Base-by-base conservation (phyloP, 345 rosid genomes). In the Atalantia buxifolia region DNA sequence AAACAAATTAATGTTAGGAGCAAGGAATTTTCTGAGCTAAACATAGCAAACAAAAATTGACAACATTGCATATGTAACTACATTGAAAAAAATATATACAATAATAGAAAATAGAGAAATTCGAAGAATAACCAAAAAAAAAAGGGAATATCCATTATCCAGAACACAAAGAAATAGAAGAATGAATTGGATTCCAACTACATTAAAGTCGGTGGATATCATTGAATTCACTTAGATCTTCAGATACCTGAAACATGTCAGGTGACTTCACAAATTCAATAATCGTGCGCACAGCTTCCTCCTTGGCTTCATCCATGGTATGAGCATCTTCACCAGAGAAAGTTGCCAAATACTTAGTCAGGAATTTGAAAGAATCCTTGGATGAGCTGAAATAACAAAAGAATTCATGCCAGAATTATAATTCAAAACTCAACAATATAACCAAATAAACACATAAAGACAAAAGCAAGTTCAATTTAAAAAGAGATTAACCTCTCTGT, bases 211-310 rank as follows among this genome's bases (percentile, higher is more conserved):
- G 33, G 22, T 12, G 1, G 1, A 64, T n/a, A 61, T 67, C 21
- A 25, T 69, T 2, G 19, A 78, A 66, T 42, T 65, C 31, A 77
- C 31, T 38, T 9, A 72, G 64, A 48, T 27, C 40, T 69, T 64
- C 62, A 57, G 61, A 71, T 90, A 94, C 98, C 99, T 91, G 98
- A 81, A 92, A 90, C 75, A 89, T 86, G 78, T 84, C 91, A n/a
- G 99, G 92, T 56, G 96, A 94, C 85, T 90, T 93, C 73, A 97
- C 91, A 88, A 94, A 97, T 70, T 91, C 98, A 12, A 92, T 83
- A 75, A 94, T 79, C 45, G 98, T 81, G 66, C 77, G 91, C 50
- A 85, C 94, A 77, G 97, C 98, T 80, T 89, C 98, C 89, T 94
- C 98, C 89, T 97, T 94, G 62, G 98, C 94, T 87, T 91, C 97